phyloP scores from a whole-genome alignment of 352 stramenopile species.

The Globisporangium emineosum region DNA sequence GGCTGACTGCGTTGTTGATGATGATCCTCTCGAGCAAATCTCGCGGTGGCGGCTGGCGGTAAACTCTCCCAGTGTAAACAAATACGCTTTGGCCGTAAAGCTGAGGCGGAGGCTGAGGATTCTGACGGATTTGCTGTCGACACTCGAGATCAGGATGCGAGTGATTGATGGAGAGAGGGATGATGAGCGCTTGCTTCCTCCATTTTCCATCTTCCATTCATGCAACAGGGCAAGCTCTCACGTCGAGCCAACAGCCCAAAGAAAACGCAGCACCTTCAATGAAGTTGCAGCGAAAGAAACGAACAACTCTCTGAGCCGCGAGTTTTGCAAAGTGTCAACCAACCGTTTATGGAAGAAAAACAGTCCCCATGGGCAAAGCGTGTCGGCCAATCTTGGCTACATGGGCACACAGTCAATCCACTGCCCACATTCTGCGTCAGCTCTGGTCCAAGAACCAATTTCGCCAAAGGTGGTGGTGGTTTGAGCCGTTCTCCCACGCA shows the following conservation, averaged over 20 bases:
- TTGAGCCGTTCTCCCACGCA: too few relatives aligned
- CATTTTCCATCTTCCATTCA: not conserved
- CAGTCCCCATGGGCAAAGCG: not conserved
- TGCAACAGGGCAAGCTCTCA: too few relatives aligned
- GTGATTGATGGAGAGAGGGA: not conserved
- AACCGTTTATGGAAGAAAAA: not conserved
- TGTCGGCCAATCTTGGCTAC: not conserved
- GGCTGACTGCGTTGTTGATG: not conserved
- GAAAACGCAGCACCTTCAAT: too few relatives aligned
- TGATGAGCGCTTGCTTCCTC: not conserved
- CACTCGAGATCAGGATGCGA: too few relatives aligned
- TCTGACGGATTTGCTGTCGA: not conserved
- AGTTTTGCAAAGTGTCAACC: not conserved
- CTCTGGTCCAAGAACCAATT: too few relatives aligned
- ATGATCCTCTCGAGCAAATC: not conserved
- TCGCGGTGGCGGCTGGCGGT: too few relatives aligned
- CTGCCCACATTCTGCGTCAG: not conserved
- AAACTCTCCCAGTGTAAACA: too few relatives aligned
- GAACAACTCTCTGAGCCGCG: not conserved
- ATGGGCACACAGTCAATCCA: not conserved
- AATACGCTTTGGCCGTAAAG: too few relatives aligned
- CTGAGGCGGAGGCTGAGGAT: too few relatives aligned
- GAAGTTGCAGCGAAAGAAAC: too few relatives aligned
- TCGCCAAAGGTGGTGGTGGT: not conserved
- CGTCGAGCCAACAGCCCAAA: too few relatives aligned